Conservation (phyloP, 441 rosid species). For the Eruca vesicaria region DNA sequence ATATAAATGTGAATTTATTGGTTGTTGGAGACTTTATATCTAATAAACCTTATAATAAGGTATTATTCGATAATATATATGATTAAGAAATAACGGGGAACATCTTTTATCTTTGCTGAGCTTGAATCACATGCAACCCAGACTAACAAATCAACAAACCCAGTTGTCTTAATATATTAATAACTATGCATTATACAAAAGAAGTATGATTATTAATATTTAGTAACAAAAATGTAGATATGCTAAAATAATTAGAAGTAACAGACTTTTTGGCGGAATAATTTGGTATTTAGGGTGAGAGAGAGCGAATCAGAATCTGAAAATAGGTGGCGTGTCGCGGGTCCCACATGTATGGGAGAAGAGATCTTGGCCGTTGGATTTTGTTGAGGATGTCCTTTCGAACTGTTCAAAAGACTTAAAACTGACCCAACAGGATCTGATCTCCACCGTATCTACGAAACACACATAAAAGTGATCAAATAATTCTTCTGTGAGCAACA, state of each 20-base stretch:
- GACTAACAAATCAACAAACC: constrained; percentile 42
- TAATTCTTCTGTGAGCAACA: constrained; percentile 17
- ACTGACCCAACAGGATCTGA: constrained; percentile 36
- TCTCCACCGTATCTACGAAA: constrained; percentile 36
- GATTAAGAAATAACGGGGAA: constrained; percentile 34
- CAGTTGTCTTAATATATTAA: constrained; percentile 28
- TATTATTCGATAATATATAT: constrained; percentile 19
- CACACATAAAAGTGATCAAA: constrained; percentile 30
- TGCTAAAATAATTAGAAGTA: constrained; percentile 25
- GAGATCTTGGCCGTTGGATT: constrained; percentile 39
- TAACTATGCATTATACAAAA: constrained; percentile 14
- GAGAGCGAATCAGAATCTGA: constrained; percentile 38
- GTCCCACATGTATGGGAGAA: constrained; percentile 9
- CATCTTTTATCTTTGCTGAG: constrained; percentile 50
- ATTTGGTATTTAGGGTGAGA: constrained; percentile 21
- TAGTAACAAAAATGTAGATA: constrained; percentile 17
- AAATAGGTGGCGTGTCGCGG: constrained; percentile 46
- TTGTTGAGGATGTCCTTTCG: constrained; percentile 28
- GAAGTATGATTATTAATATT: constrained; percentile 17
- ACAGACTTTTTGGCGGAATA: constrained; percentile 26
- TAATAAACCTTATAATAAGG: constrained; percentile 15
- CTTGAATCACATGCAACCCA: constrained; percentile 64
- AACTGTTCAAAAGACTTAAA: constrained; percentile 17
- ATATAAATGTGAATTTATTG: constrained; percentile 24
- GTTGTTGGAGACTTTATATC: constrained; percentile 29